phyloP scores from a whole-genome alignment of 768 basidiomycete genomes.

The Naganishia vaughanmartiniae region DNA sequence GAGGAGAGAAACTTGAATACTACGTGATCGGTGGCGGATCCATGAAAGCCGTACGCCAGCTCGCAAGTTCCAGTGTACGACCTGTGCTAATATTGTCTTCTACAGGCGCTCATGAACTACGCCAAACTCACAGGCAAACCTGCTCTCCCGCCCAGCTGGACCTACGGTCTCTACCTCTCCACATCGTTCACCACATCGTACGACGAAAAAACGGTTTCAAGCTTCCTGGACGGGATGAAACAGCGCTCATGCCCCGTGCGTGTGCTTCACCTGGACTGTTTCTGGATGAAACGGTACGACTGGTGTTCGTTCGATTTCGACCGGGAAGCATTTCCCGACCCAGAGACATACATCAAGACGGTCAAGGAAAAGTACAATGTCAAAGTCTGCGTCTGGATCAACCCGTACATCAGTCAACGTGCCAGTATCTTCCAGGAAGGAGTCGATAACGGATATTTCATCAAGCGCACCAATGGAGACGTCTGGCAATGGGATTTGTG shows the following conservation, averaged over 20 bases:
- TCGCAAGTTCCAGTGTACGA: constrained; percentile 38
- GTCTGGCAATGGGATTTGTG: constrained; percentile 63
- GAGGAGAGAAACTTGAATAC: constrained; percentile 65
- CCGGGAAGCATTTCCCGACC: constrained; percentile 71
- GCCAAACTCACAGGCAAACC: constrained; percentile 32
- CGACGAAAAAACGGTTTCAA: constrained; percentile 64
- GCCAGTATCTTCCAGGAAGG: constrained; percentile 65
- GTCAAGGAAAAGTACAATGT: constrained; percentile 58
- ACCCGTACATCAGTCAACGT: constrained; percentile 61
- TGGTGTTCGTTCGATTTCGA: constrained; percentile 65
- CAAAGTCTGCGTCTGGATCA: constrained; percentile 70
- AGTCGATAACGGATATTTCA: constrained; percentile 65
- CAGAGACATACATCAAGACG: constrained; percentile 59
- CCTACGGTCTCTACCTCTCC: constrained; percentile 73
- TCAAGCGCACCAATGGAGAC: constrained; percentile 65
- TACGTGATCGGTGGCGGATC: constrained; percentile 69
- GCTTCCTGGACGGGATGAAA: constrained; percentile 68
- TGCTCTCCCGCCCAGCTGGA: constrained; percentile 66
- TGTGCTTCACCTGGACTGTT: constrained; percentile 69
- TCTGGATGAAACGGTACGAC: constrained; percentile 44
- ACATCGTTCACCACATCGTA: constrained; percentile 71
- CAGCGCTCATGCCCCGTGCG: constrained; percentile 55
- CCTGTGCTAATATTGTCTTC: not conserved
- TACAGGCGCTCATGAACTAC: constrained; percentile 23
- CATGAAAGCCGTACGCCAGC: constrained; percentile 60